phyloP scores from a whole-genome alignment of 140 eudicot genomes.

The Flaveria floridana region DNA sequence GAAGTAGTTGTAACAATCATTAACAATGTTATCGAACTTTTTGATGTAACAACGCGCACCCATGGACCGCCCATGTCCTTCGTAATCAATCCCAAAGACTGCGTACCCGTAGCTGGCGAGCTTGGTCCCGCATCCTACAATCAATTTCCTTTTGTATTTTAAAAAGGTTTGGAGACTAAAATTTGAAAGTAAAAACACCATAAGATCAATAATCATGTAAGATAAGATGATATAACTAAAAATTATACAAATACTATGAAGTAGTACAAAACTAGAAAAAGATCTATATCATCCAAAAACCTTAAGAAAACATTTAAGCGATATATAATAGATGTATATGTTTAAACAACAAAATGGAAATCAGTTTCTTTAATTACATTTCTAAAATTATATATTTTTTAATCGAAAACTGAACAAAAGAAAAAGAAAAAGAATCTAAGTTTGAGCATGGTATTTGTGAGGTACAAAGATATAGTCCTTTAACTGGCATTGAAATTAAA shows the following conservation, averaged over 20 bases:
- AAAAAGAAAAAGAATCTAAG: background rate
- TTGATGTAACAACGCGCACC: slow-evolving; percentile 96
- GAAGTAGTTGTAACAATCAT: slow-evolving; percentile 69
- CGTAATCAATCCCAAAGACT: slow-evolving; percentile 89
- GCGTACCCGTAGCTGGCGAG: slow-evolving; percentile 77
- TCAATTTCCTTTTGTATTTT: background rate
- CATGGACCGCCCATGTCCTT: slow-evolving; percentile 93
- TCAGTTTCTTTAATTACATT: background rate
- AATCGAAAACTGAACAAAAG: background rate
- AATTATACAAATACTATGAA: background rate
- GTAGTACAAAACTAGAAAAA: background rate
- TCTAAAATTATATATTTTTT: background rate
- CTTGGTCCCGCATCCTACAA: slow-evolving; percentile 67
- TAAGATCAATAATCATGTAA: background rate
- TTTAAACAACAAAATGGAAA: background rate
- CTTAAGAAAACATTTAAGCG: background rate
- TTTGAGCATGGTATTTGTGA: background rate
- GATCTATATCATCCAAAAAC: background rate
- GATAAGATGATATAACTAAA: background rate
- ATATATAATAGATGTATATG: background rate
- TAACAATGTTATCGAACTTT: slow-evolving; percentile 67
- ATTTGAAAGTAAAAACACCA: background rate
- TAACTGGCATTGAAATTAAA: background rate
- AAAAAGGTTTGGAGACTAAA: background rate
- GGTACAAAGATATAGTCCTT: background rate